Base-by-base conservation (phyloP, 2,329 filamentous ascomycete genomes). In the Atkinsonella texensis region DNA sequence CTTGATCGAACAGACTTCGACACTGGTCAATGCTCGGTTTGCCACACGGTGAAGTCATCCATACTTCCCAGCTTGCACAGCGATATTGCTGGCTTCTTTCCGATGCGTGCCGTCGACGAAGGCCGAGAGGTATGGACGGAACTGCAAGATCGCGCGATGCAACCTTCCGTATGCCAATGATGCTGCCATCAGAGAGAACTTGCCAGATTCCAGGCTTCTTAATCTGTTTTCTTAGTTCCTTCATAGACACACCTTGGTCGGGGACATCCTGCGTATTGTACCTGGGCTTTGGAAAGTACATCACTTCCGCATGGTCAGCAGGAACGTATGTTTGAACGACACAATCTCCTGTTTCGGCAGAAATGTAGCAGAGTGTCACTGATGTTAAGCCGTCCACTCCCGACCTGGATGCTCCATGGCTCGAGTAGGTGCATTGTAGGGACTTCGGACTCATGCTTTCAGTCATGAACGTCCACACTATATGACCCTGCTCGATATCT, bases 151-250 rank as follows among this genome's bases (percentile, higher is more conserved):
- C 20, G 17, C 38, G 44, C 12, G 60, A 58, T 18, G 58, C 58
- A 55, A 70, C 72, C 55, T 67, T 76, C 32, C 84, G 73, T 12
- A 88, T 70, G 0, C 85, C 85, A 0, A 87, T 69, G 10, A 87
- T 69, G 51, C 77, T 78, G 0, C 81, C 79, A 33, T 75, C 75
- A 0, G 74, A 71, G 7, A 86, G 70, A 1, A 79, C 70, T 54
- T 83, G 78, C 84, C 84, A 89, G 0, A 69, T 63, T 0, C 85
- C 85, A 0, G 83, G 82, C 39, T 83, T 76, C n/a, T 72, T 65
- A 8, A 88, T 71, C 9, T 69, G 72, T 46, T 76, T 74, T 40
- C 68, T 74, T 2, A 71, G 65, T 57, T 80, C 74, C 15, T 68
- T 73, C 1, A 77, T 74, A 20, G 74, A 71, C 6, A 65, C 61